Percentiles rank a stretch among this genome's conserved stretches.
Conservation (phyloP, 2,329 filamentous ascomycete genomes). For the Diaporthe sp. region DNA sequence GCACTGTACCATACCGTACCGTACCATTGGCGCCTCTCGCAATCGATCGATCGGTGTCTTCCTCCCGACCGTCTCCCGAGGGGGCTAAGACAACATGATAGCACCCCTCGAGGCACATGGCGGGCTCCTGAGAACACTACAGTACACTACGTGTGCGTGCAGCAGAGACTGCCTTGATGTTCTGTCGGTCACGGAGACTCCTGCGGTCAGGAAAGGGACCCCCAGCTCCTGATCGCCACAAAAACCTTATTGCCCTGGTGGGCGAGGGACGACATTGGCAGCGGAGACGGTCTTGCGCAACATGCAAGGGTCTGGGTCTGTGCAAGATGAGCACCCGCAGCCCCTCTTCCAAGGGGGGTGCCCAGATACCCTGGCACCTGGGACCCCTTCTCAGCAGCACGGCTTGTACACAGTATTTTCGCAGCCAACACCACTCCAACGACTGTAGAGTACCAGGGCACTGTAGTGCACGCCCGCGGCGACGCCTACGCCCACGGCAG, state of each 20-base stretch:
- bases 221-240: constrained; percentile 34
- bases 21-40: constrained; percentile 3
- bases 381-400: not conserved
- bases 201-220: constrained; percentile 30
- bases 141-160: constrained; percentile 2
- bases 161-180: constrained; percentile 10
- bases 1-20: not conserved
- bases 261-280: constrained; percentile 33
- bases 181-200: constrained; percentile 34
- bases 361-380: constrained; percentile 11
- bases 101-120: constrained; percentile 2
- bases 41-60: constrained; percentile 23
- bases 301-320: constrained; percentile 37
- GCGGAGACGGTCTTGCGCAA: constrained; percentile 39
- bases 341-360: constrained; percentile 30
- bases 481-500: constrained; percentile 10
- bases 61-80: not conserved
- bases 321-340: constrained; percentile 35
- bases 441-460: not conserved
- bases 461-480: constrained; percentile 2
- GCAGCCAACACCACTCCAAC: not conserved
- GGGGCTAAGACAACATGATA: constrained; percentile 6
- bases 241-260: constrained; percentile 36
- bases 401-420: constrained; percentile 11
- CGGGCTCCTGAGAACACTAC: not conserved